Percentiles rank a stretch among this genome's conserved stretches.
Evolutionary conservation across 805 yeast species (phyloP).

Genomic region (Sungouiella thailandica): DNA sequence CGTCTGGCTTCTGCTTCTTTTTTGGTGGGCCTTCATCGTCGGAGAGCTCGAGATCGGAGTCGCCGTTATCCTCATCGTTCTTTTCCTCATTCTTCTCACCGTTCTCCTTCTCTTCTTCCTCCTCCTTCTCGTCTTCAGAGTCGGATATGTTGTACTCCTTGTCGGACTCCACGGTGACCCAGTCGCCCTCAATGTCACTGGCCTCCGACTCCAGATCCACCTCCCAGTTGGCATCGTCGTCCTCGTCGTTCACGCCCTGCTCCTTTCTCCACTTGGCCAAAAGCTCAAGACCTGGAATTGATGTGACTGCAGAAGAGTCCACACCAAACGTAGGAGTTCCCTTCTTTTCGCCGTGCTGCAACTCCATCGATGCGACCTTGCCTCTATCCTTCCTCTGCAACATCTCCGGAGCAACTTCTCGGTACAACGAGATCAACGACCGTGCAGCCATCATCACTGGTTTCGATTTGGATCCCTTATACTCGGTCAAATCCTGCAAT

Average conservation of each 20-base stretch:
- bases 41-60: slow-evolving; percentile 17
- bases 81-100: too few relatives aligned
- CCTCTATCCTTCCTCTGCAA: slow-evolving; percentile 87
- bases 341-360: slow-evolving; percentile 53
- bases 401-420: slow-evolving; percentile 98
- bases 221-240: slow-evolving; percentile 52
- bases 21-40: slow-evolving; percentile 35
- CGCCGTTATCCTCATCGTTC: slow-evolving; percentile 51
- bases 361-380: slow-evolving; percentile 78
- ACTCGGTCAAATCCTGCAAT: slow-evolving; percentile 83
- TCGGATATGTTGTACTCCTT: slow-evolving; percentile 58
- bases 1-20: slow-evolving; percentile 25
- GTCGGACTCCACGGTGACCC: slow-evolving; percentile 85
- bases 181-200: slow-evolving; percentile 76
- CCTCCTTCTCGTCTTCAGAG: slow-evolving; percentile 40
- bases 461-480: slow-evolving; percentile 90
- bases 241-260: slow-evolving; percentile 51
- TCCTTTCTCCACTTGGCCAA: slow-evolving; percentile 79
- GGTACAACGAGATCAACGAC: slow-evolving; percentile 73
- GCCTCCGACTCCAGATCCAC: slow-evolving; percentile 49
- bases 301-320: slow-evolving; percentile 55
- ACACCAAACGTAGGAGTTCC: slow-evolving; percentile 64
- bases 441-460: slow-evolving; percentile 94
- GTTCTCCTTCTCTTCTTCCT: slow-evolving; percentile 28
- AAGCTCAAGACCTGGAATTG: slow-evolving; percentile 88